A percentile compares a stretch with the other conserved stretches of the same genome.
Conservation (phyloP, 768 basidiomycete species). For the Lentinula edodes region DNA sequence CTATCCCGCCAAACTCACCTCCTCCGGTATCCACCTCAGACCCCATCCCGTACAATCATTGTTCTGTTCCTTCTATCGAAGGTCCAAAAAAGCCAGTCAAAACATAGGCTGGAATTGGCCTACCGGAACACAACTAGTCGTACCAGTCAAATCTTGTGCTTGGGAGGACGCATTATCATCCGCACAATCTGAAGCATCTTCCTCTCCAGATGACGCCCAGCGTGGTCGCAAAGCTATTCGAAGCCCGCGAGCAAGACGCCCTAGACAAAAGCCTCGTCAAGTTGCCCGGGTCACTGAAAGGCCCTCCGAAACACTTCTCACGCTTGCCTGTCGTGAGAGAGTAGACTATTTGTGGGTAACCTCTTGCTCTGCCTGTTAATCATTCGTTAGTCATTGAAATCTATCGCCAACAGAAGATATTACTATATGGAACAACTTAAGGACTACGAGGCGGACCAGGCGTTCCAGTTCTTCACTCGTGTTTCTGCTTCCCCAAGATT, state of each 20-base stretch:
- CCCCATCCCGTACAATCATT: too few species aligned
- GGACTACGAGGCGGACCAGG: slow-evolving; percentile 1
- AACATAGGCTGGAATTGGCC: background rate
- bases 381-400: background rate
- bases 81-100: too few species aligned
- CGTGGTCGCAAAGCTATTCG: background rate
- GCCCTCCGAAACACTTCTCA: slow-evolving; percentile 1
- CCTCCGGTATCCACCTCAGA: background rate
- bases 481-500: background rate
- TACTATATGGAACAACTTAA: background rate
- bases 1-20: background rate
- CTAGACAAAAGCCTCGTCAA: background rate
- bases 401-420: background rate
- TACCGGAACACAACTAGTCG: background rate
- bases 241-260: background rate
- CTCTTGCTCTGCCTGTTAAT: background rate
- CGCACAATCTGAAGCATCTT: background rate
- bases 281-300: background rate
- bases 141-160: background rate
- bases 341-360: background rate
- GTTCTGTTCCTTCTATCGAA: background rate
- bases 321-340: slow-evolving; percentile 1
- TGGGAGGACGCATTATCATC: background rate
- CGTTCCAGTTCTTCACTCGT: background rate
- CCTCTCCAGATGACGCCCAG: background rate